Base-by-base conservation (phyloP, 192 early-diverging fungal species). In the Dimargaris xerosporica region DNA sequence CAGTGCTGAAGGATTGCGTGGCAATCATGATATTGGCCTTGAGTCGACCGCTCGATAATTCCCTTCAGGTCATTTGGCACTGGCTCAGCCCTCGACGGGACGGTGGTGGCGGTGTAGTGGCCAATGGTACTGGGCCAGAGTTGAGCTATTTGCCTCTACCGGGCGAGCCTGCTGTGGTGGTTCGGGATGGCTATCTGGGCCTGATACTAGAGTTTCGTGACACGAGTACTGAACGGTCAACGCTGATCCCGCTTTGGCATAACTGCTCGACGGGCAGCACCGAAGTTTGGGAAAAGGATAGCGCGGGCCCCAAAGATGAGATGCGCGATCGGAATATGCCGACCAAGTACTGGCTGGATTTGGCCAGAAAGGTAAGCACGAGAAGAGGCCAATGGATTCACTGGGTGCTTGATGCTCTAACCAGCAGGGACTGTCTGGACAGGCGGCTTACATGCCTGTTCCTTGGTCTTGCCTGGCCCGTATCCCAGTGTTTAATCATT, bases 281-380 rank as follows among this genome's bases (percentile, higher is more conserved):
- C 16, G 34, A 15, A 19, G 34, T 59, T 13, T 59, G 56, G 56
- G 56, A 59, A 15, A 31, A 42, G 31, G 56, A 59, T 16, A 59
- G 31, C 23, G 31, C 56, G 16, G 56, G 41, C 19, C 9, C 56
- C 23, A 9, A 10, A 19, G 41, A 59, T 23, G 56, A 59, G 19
- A 41, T 39, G 28, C 29, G 41, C 12, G 34, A 59, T 39, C 10
- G 13, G 56, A 41, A 16, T 34, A 59, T 41, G 34, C 41, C 56
- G 16, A 59, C 56, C 31, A 59, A 59, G 41, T 59, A 31, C 16
- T 39, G 12, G 16, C 56, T 59, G 56, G 56, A 59, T 3, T 42
- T 59, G 16, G 28, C 23, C 56, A 59, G 41, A 41, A 9, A 16
- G 44, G 44, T 45, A 45, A 45, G 44, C 17, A n/a, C n/a, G n/a